Base-by-base conservation (phyloP, 2,329 filamentous ascomycete genomes). In the Colletotrichum cordylinicola region DNA sequence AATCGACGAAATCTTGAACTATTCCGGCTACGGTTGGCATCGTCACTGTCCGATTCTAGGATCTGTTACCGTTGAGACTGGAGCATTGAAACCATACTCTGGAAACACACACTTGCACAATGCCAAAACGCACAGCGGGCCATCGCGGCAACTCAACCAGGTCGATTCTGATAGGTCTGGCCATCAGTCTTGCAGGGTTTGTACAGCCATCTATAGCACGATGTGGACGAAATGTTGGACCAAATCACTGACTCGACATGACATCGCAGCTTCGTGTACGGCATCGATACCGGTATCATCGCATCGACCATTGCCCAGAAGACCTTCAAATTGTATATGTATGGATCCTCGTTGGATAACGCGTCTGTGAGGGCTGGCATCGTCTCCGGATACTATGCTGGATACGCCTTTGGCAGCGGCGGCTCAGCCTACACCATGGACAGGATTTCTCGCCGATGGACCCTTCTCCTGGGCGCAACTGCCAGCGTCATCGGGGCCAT, bases 311-410 rank as follows among this genome's bases (percentile, higher is more conserved):
- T 77, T 58, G 76, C 73, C 10, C 76, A 76, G 24, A 56, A 73
- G 6, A 73, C 73, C 35, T 76, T 77, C 21, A 77, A 77, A 21
- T 27, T 39, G 1, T 76, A 77, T 58, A 77, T 77, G 76, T 77
- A 77, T 33, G 76, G 76, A 2, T 37, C 73, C 1, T 33, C 65
- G 1, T 9, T 70, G 74, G 61, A 58, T 1, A 76, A 76, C 21
- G 55, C 70, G 2, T 67, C 56, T 1, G 21, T 77, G 10, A 39
- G 33, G 9, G 76, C 39, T 29, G 74, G 66, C 35, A 76, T 77
- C 27, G 74, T 78, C 16, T 78, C 76, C 6, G 62, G 66, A 15
- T 78, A 78, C 56, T 77, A 78, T 33, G 70, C 74, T 13, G 76
- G 76, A 5, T 67, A 74, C 15, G 69, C 66, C 13, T 35, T 77